Evolutionary conservation across 1,139 yeast genomes (phyloP), one percentile per base, ranked within the genome.

Genomic region (Diutina sp.): DNA sequence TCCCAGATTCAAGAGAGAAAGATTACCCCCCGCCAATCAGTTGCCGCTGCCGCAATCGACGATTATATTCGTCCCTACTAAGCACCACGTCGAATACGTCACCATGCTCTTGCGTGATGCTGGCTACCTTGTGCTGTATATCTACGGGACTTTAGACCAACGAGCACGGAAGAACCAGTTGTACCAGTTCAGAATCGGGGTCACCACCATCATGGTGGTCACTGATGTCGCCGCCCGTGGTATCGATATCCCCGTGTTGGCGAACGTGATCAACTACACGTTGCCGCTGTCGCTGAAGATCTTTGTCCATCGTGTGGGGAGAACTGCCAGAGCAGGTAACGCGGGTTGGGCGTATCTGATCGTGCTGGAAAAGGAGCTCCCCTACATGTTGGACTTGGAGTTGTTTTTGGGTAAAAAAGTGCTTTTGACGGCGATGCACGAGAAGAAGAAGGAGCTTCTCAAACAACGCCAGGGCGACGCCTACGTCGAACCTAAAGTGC

Each of bases 321-420:
- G 64, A 47, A 61, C 64, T 4, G 64, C 63, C 11, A 54, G 64
- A 14, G 97, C 97, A 93, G 99, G 99, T 68, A 86, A 90, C 66
- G 83, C 82, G 63, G 99, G 99, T 66, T 91, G 98, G 96, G 99
- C 99, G 0, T 95, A 89, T 67, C 86, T 97, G 1, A 82, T 95
- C 58, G 86, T 91, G 4, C 80, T 85, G 59, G 97, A 90, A 62
- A 79, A 81, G 59, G 99, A 95, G 67, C 72, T 93, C 58, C 96
- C 99, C 6, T 95, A 93, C 64, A 71, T 95, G 55, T 76, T 93
- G 56, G 99, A 95, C 69, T 76, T 95, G 65, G 99, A 95, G 67
- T 72, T 95, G 54, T 93, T 95, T 66, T 74, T 95, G 64, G 97
- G 97, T 7, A 82, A 87, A 63, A 90, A 90, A 67, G 77, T 93